A percentile compares a stretch with the other conserved stretches of the same genome.
Conservation (phyloP, 352 stramenopile species). For the Globisporangium orthogonon region DNA sequence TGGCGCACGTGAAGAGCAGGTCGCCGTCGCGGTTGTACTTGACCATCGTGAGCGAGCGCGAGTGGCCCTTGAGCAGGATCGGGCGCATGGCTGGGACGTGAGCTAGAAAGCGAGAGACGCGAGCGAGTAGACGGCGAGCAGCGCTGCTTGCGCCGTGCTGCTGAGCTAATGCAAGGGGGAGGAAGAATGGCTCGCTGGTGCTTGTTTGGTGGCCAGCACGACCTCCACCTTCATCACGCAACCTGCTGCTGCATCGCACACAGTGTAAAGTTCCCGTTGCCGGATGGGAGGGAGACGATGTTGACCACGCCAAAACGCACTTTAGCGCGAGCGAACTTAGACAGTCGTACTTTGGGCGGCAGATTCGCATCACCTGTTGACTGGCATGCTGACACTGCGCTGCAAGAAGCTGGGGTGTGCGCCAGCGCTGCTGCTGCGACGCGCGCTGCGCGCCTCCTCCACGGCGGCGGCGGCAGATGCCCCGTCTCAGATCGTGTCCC, state of each 20-base stretch:
- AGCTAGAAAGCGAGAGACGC: background rate
- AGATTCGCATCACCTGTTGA: background rate
- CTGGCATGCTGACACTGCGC: background rate
- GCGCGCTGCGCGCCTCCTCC: background rate
- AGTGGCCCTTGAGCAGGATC: conserved; percentile 99
- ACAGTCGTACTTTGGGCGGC: no score
- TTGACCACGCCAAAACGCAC: background rate
- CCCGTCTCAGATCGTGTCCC: conserved; percentile 19
- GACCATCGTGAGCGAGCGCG: conserved; percentile 97
- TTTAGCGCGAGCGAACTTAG: background rate
- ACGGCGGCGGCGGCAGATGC: background rate
- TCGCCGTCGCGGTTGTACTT: conserved; percentile 99
- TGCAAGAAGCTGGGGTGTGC: background rate
- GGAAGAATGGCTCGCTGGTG: background rate
- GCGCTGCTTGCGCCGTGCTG: background rate
- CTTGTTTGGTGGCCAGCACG: background rate
- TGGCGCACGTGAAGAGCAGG: conserved; percentile 96
- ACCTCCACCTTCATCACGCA: background rate
- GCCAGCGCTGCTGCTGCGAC: conserved; percentile 1
- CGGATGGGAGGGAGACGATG: background rate
- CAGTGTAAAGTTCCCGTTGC: background rate
- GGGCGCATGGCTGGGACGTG: conserved; percentile 72
- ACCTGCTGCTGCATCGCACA: background rate
- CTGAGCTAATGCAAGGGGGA: background rate
- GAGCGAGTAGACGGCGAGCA: background rate